phyloP scores from a whole-genome alignment of 1,284 basidiomycete genomes.

The Ustilago cynodontis region DNA sequence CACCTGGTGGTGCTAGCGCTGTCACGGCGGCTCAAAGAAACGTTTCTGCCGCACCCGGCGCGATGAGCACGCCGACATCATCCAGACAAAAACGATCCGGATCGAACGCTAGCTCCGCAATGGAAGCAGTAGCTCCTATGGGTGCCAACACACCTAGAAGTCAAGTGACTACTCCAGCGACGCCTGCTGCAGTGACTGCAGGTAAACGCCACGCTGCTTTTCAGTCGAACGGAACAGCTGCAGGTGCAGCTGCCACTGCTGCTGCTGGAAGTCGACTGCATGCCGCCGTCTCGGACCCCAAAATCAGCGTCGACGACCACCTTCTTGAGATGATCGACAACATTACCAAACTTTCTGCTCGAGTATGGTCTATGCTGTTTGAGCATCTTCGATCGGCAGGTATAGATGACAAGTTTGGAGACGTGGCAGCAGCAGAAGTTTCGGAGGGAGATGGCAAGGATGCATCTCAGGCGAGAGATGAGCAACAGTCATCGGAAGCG shows the following conservation, averaged over 20 bases:
- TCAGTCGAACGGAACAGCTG: slow-evolving; percentile 17
- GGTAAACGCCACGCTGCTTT: slow-evolving; percentile 18
- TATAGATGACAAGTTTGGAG: slow-evolving; percentile 14
- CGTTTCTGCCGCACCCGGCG: slow-evolving; percentile 18
- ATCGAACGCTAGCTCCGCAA: slow-evolving; percentile 34
- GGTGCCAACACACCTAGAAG: slow-evolving; percentile 25
- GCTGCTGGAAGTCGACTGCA: slow-evolving; percentile 30
- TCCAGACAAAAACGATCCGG: slow-evolving; percentile 42
- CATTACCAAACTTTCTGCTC: slow-evolving; percentile 56
- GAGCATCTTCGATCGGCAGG: slow-evolving; percentile 46
- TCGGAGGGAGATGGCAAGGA: slow-evolving; percentile 6
- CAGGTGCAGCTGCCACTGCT: slow-evolving; percentile 14
- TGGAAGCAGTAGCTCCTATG: slow-evolving; percentile 13
- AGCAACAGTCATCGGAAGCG: neutral
- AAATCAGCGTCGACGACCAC: slow-evolving; percentile 52
- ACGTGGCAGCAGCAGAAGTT: slow-evolving; percentile 3
- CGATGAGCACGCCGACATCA: slow-evolving; percentile 37
- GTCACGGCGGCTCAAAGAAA: slow-evolving; percentile 12
- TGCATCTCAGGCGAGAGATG: neutral
- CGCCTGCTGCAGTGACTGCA: slow-evolving; percentile 23
- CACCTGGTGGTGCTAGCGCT: slow-evolving; percentile 15
- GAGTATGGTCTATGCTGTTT: slow-evolving; percentile 60
- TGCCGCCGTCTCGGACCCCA: slow-evolving; percentile 27
- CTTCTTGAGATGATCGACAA: slow-evolving; percentile 56
- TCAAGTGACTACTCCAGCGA: slow-evolving; percentile 28